Evolutionary conservation across 2,329 filamentous ascomycete species (phyloP), one percentile per base, ranked within the genome.

Genomic region (Hypoxylon sp.): DNA sequence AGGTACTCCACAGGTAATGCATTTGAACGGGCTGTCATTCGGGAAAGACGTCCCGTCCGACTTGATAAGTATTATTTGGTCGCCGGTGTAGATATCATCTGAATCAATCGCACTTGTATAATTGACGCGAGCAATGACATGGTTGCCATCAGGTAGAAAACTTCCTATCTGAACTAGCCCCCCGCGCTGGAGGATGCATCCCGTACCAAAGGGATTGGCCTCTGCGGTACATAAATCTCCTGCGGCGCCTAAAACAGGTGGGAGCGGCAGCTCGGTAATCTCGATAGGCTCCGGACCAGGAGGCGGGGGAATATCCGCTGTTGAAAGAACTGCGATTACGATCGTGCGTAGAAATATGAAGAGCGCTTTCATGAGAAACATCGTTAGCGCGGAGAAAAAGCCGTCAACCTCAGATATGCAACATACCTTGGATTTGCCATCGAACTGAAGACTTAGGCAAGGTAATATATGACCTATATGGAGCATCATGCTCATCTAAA

Each of bases 11-110:
- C 83, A 85, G 31, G 77, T 85, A 3, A 85, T 58, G 58, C 83
- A 85, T 67, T 83, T 85, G 82, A 83, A 86, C 0, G 79, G 53
- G 65, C 84, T 82, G 0, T 83, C 83, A 55, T 82, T 84, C 1
- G 75, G 51, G 47, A 85, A 85, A 0, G 62, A 76, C 2, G 73
- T 79, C 1, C 78, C 79, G 59, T 85, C 80, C 0, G 79, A 67
- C 67, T 83, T 84, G 68, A 84, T 74, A 4, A 85, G 65, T 37
- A 85, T 77, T 3, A 84, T 53, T 48, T 85, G 82, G 8, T 72
- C 65, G 2, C 82, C 83, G 1, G 58, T 70, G 67, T 82, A 85
- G 50, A 84, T 80, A 66, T 80, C 83, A 4, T 76, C 77, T 0
- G 80, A 74, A 63, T 82, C 75, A 1, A 80, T 80, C 2, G 83